These are phyloP conservation scores for Fusarium euwallaceae DNA, from an alignment of 2,329 filamentous ascomycete species.

Conservation along the genomic window DNA sequence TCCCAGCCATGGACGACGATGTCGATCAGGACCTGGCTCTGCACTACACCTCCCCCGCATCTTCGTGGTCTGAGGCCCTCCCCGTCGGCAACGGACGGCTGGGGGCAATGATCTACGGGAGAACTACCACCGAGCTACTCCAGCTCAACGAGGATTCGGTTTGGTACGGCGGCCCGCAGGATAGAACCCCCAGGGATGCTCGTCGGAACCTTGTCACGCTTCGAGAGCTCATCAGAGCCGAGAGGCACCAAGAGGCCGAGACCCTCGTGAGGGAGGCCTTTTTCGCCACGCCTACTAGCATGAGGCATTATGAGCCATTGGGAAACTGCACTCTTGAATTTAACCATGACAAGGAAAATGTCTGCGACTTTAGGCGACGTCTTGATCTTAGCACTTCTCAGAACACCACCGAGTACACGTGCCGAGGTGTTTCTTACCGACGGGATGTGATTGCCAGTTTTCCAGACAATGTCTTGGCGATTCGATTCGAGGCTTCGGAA, in stretches of 20 bases:
- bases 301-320: constrained; percentile 50
- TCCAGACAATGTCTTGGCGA: constrained; percentile 54
- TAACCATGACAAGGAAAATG: constrained; percentile 47
- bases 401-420: constrained; percentile 53
- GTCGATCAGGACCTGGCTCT: constrained; percentile 30
- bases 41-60: constrained; percentile 43
- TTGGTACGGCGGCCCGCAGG: constrained; percentile 60
- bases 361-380: constrained; percentile 52
- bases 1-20: constrained; percentile 19
- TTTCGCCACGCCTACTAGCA: constrained; percentile 43
- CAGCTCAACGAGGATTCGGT: constrained; percentile 63
- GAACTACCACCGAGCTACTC: constrained; percentile 56
- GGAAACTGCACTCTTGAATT: constrained; percentile 55
- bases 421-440: constrained; percentile 47
- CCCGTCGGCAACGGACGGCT: constrained; percentile 64
- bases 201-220: constrained; percentile 29
- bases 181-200: constrained; percentile 56
- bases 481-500: constrained; percentile 36
- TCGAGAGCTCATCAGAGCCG: constrained; percentile 41
- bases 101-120: constrained; percentile 59
- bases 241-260: constrained; percentile 43
- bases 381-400: constrained; percentile 56
- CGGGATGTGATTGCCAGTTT: constrained; percentile 59
- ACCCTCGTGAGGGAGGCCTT: constrained; percentile 39
- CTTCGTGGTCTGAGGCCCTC: constrained; percentile 52